These are phyloP conservation scores for Curvularia sp. DNA, from an alignment of 2,329 filamentous ascomycete genomes.

Conservation along the genomic window DNA sequence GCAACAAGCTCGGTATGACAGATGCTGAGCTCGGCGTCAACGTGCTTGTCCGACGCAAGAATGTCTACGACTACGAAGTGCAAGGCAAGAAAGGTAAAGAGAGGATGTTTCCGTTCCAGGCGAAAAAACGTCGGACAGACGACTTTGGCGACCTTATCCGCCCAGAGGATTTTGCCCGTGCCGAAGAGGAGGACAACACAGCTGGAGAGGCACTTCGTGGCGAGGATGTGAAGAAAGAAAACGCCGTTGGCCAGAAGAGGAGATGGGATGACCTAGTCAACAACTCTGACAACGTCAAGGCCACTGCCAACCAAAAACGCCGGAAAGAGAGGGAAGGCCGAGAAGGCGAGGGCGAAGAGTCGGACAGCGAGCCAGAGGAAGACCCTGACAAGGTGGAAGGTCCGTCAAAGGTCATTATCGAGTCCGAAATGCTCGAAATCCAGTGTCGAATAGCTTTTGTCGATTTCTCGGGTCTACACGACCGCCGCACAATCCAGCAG, in stretches of 20 bases:
- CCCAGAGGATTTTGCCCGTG: conserved; percentile 90
- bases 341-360: conserved; percentile 45
- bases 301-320: conserved; percentile 64
- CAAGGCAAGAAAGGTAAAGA: conserved; percentile 90
- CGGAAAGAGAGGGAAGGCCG: conserved; percentile 53
- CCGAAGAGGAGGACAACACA: conserved; percentile 84
- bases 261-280: conserved; percentile 80
- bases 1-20: conserved; percentile 78
- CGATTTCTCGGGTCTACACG: conserved; percentile 91
- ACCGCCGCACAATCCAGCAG: conserved; percentile 93
- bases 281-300: conserved; percentile 49
- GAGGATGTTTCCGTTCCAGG: conserved; percentile 86
- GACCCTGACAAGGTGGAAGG: conserved; percentile 65
- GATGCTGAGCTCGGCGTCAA: conserved; percentile 94
- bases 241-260: conserved; percentile 81
- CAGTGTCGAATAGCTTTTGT: conserved; percentile 83
- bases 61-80: conserved; percentile 92
- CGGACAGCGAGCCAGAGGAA: conserved; percentile 58
- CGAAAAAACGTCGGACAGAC: conserved; percentile 79
- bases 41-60: conserved; percentile 84
- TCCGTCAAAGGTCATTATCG: conserved; percentile 77
- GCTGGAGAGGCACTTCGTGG: conserved; percentile 69
- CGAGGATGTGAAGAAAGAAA: conserved; percentile 58
- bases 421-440: conserved; percentile 68
- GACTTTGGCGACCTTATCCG: conserved; percentile 95